Evolutionary conservation across 164 flowering plant species (phyloP).

Genomic region (grape (Vitis vinifera)): ASM3070453v1 NC_081809.1:2623501-2624000

Average conservation of each 20-base stretch:
- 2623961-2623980: too few species aligned
- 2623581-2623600: too few species aligned
- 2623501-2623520: constrained; percentile 26
- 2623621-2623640: too few species aligned
- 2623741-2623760: constrained; percentile 18
- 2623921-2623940: constrained; percentile 15
- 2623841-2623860: constrained; percentile 38
- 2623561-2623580: too few species aligned
- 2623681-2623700: too few species aligned
- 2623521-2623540: constrained; percentile 12
- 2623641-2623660: too few species aligned
- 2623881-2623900: constrained; percentile 31
- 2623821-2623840: constrained; percentile 21
- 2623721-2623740: too few species aligned
- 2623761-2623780: constrained; percentile 13
- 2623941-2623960: neutral
- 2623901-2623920: constrained; percentile 30
- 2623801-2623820: constrained; percentile 35
- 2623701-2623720: too few species aligned
- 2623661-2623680: too few species aligned
- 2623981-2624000: too few species aligned
- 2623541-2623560: too few species aligned
- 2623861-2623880: constrained; percentile 32
- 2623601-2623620: too few species aligned
- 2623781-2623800: constrained; percentile 9